These are phyloP conservation scores for Rhodomyrtus tomentosa DNA, from an alignment of 345 rosid species.

Conservation along the genomic window DNA sequence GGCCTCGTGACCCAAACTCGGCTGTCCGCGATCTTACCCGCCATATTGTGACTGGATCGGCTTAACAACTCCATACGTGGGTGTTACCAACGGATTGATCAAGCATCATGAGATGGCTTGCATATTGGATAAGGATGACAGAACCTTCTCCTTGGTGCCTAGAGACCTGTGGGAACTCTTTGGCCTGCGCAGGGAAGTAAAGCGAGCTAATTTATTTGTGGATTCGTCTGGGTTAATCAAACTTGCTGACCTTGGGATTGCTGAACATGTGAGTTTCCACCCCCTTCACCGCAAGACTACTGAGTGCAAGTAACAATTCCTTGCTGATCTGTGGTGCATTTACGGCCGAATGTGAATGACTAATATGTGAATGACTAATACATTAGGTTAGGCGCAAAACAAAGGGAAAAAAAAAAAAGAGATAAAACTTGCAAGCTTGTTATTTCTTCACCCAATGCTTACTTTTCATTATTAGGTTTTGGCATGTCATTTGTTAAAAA, in stretches of 20 bases:
- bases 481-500: background rate
- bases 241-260: slow-evolving; percentile 94
- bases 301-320: background rate
- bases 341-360: background rate
- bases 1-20: background rate
- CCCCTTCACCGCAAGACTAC: background rate
- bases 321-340: background rate
- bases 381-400: background rate
- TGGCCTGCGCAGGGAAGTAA: too few relatives aligned
- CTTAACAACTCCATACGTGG: slow-evolving; percentile 2
- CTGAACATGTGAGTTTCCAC: slow-evolving; percentile 66
- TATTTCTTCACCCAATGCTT: background rate
- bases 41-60: slow-evolving; percentile 4
- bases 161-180: too few relatives aligned
- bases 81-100: background rate
- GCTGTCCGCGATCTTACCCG: background rate
- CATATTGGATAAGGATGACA: too few relatives aligned
- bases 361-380: too few relatives aligned
- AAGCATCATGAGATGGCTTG: background rate
- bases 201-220: too few relatives aligned
- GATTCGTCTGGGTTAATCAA: slow-evolving; percentile 66
- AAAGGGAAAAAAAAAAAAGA: too few relatives aligned
- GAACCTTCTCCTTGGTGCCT: too few relatives aligned
- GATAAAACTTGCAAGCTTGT: background rate
- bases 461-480: background rate